These are phyloP conservation scores for Arthrinium phaeospermum DNA, from an alignment of 2,329 filamentous ascomycete species.

Conservation along the genomic window DNA sequence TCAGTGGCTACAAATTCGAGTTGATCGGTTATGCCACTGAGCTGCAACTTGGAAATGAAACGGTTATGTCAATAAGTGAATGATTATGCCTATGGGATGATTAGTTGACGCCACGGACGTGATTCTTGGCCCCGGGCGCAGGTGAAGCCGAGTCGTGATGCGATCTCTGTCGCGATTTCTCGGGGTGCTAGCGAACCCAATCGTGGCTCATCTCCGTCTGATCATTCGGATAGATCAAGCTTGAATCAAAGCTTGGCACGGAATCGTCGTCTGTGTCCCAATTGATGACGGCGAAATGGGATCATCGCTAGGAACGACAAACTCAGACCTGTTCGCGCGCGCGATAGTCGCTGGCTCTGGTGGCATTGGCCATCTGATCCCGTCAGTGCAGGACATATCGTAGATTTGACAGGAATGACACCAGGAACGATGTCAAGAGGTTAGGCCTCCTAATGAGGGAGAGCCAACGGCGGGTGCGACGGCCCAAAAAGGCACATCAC, in stretches of 20 bases:
- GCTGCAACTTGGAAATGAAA: too few relatives aligned
- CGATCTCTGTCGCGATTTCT: neutral
- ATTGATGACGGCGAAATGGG: neutral
- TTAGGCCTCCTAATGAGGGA: too few relatives aligned
- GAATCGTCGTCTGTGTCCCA: neutral
- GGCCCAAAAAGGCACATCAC: neutral
- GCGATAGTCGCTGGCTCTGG: neutral
- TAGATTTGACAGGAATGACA: neutral
- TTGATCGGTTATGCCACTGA: too few relatives aligned
- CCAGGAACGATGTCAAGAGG: neutral
- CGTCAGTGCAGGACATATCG: neutral
- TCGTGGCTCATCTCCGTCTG: neutral
- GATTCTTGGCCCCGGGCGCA: neutral
- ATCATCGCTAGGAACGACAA: neutral
- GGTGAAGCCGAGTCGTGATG: neutral
- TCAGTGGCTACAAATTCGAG: too few relatives aligned
- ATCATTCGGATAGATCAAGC: neutral
- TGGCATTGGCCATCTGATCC: neutral
- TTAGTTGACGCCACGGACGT: neutral
- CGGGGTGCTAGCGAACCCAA: neutral
- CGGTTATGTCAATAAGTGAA: too few relatives aligned
- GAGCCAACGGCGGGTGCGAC: too few relatives aligned
- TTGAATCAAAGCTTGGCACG: neutral
- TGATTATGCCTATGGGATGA: neutral
- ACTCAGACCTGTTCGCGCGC: neutral